Percentiles rank a stretch among this genome's conserved stretches.
phyloP scores from a whole-genome alignment of 2,329 filamentous ascomycete species.

The Pseudonectria foliicola region DNA sequence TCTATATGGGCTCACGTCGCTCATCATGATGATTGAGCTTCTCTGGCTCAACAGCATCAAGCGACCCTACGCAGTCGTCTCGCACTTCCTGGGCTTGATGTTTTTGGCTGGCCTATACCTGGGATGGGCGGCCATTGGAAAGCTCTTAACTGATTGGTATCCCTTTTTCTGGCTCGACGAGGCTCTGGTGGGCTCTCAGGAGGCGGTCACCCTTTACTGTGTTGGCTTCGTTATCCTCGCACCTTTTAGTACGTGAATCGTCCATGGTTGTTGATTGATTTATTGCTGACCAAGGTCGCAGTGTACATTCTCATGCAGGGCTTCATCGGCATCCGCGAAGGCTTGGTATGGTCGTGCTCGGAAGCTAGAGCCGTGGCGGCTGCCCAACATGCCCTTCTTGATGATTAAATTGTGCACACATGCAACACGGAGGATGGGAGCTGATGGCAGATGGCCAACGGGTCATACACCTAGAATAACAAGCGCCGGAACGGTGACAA shows the following conservation, averaged over 20 bases:
- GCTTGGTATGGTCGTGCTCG: constrained; percentile 22
- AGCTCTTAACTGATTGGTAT: constrained; percentile 36
- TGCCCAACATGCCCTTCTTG: constrained; percentile 17
- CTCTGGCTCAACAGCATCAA: constrained; percentile 47
- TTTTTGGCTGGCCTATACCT: constrained; percentile 38
- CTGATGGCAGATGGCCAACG: no score
- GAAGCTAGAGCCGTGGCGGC: constrained; percentile 18
- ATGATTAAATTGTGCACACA: not conserved
- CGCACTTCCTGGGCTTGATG: constrained; percentile 36
- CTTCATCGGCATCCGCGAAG: constrained; percentile 42
- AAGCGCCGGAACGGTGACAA: no score
- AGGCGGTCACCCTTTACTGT: constrained; percentile 37
- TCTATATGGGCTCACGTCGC: constrained; percentile 35
- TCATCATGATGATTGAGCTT: constrained; percentile 39
- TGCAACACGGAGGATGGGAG: no score
- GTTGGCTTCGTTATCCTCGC: constrained; percentile 38
- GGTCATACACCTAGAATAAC: no score
- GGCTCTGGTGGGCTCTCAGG: constrained; percentile 33
- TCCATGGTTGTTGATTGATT: not conserved
- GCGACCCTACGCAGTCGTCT: constrained; percentile 39
- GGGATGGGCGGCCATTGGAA: constrained; percentile 42
- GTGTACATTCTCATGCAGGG: constrained; percentile 45
- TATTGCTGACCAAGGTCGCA: constrained; percentile 19
- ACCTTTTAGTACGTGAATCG: constrained; percentile 36
- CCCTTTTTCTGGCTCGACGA: constrained; percentile 47